Evolutionary conservation across 352 stramenopile genomes (phyloP), one percentile per base, ranked within the genome.

Genomic region (Phytophthora sojae): DNA sequence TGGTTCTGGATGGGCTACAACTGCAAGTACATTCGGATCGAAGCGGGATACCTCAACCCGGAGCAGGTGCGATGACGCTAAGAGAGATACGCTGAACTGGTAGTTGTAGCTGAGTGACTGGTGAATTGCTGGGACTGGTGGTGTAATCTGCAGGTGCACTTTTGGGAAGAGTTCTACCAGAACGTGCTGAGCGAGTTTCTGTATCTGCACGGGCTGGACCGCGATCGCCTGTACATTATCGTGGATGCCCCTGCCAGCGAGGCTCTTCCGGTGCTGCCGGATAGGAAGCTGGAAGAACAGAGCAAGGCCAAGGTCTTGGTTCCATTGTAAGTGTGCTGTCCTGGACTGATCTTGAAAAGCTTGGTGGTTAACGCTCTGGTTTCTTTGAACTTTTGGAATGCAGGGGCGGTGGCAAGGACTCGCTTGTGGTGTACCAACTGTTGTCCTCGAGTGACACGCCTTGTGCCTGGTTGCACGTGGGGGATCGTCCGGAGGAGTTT

Each of bases 1-100:
- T 82, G 72, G 75, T 82, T 76, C 56, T 82, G 75, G 75, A 82
- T 78, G 75, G 69, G 72, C 32, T 82, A 76, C 62, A 80, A 71
- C 62, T 80, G 75, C 75, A 73, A 68, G 21, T 51, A 80, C 50
- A 76, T 82, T 26, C 64, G 69, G n/a, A 66, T 82, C 19, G 65
- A 79, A 37, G 75, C 75, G 23, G 75, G 71, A 32, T 80, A 76
- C 65, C 69, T 82, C 23, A 62, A 67, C 17, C 54, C 73, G 15
- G 69, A 78, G 19, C 63, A 82, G 69, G 68, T 72, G 32, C 25
- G 57, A n/a, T 29, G 19, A 9, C 8, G 5, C 26, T 17, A 54
- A 5, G 3, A 17, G 14, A 7, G 8, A 30, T 54, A 9, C 3
- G n/a, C 11, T 51, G 21, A 6, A 19, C 7, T 19, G 21, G 17